Evolutionary conservation across 2,329 filamentous ascomycete genomes (phyloP), one percentile per base, ranked within the genome.

Genomic region (Aspergillus melleus): DNA sequence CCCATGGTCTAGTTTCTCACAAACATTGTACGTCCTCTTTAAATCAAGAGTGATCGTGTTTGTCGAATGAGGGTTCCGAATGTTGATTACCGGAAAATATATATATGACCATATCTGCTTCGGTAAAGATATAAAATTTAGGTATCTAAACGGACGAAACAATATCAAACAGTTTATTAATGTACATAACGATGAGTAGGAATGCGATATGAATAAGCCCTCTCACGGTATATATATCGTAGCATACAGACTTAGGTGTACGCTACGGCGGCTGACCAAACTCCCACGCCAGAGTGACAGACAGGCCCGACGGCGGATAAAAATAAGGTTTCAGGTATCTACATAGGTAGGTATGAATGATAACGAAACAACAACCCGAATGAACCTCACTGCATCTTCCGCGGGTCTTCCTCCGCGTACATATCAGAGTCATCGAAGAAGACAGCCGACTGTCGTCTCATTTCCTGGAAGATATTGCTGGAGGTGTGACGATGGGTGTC

Each of bases 361-460:
- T 9, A 29, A 2, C 26, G 26, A 29, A 36, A 14, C 11, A 14
- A 36, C 12, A 16, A 19, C 2, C 24, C 24, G 24, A 24, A 24
- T 24, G 24, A 36, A 52, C 5, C 14, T 36, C 19, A 55, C 16
- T 55, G 22, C 22, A 29, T 26, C 53, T 55, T 55, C 22, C 14
- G 6, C 9, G 24, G 36, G 26, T 70, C 64, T 16, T 73, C 71
- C 29, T 73, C 69, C 6, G 66, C 67, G 55, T 73, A 74, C 12
- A 74, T 61, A 60, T 77, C 75, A 0, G 66, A 51, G 66, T 80
- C 78, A 51, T 79, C 76, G 65, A 80, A 81, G 60, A 81, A 79
- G 6, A 81, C 79, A 22, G 79, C 76, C 20, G 77, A 78, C 63
- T 81, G 79, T 49, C 79, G 73, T 42, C 74, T 70, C 62, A 81